A percentile compares a stretch with the other conserved stretches of the same genome.
Evolutionary conservation across 176 grass and related monocot genomes (phyloP).

Genomic region (Chrysopogon serrulatus): DNA sequence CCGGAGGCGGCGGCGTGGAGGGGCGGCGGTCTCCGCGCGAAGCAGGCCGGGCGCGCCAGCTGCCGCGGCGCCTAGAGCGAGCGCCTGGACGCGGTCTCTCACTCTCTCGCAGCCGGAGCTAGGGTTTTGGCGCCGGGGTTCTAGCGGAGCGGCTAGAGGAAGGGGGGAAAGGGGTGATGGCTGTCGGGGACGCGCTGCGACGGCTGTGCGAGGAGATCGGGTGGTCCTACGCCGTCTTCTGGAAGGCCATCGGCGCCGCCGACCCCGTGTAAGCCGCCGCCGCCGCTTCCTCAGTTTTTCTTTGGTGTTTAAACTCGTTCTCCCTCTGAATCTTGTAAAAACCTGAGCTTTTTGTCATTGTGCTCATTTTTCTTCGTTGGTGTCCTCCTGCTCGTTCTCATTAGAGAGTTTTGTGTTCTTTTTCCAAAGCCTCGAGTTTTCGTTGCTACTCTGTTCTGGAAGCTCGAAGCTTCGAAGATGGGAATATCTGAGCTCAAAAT

Average conservation of each 20-base stretch:
- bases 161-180: conserved; percentile 20
- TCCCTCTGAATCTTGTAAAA: conserved; percentile 7
- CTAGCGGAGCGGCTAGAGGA: not conserved
- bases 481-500: not conserved
- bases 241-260: conserved; percentile 73
- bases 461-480: not conserved
- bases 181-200: conserved; percentile 68
- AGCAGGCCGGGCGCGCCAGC: conserved; percentile 81
- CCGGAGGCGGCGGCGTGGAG: conserved; percentile 44
- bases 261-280: conserved; percentile 61
- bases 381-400: not conserved
- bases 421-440: not conserved
- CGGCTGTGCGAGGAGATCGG: conserved; percentile 85
- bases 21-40: conserved; percentile 58
- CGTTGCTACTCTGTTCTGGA: not conserved
- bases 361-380: not conserved
- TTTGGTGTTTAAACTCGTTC: not conserved
- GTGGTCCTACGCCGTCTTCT: conserved; percentile 96
- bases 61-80: conserved; percentile 86
- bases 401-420: not conserved
- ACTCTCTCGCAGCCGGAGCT: conserved; percentile 18
- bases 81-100: not conserved
- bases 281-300: not conserved
- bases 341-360: not conserved
- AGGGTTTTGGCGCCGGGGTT: conserved; percentile 21